Evolutionary conservation across 345 rosid species (phyloP).

Genomic region (Corchorus olitorius): DNA sequence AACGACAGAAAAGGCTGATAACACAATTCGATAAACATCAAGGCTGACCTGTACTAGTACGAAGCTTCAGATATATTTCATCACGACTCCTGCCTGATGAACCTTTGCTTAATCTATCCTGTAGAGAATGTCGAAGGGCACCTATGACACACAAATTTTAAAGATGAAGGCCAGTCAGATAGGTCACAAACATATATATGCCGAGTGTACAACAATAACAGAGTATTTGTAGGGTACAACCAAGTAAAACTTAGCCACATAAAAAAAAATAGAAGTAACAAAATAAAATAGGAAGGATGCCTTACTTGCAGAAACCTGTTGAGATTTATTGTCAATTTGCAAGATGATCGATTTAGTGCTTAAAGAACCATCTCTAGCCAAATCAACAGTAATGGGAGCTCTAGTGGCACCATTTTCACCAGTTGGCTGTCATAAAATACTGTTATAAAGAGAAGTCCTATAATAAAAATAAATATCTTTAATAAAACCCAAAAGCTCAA

Average conservation of each 20-base stretch:
- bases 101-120: constrained; percentile 89
- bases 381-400: constrained; percentile 80
- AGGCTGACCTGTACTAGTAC: constrained; percentile 79
- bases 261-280: constrained; percentile 6
- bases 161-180: constrained; percentile 31
- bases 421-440: constrained; percentile 66
- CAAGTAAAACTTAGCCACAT: constrained; percentile 5
- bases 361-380: constrained; percentile 69
- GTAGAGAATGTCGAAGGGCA: constrained; percentile 89
- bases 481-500: constrained; percentile 16
- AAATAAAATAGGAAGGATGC: constrained; percentile 8
- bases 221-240: background rate
- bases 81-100: constrained; percentile 84
- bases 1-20: background rate
- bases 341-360: constrained; percentile 75
- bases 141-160: constrained; percentile 42
- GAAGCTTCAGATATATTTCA: constrained; percentile 85
- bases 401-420: constrained; percentile 99
- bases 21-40: constrained; percentile 6
- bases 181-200: constrained; percentile 17
- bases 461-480: background rate
- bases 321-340: constrained; percentile 88
- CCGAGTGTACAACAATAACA: background rate
- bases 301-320: constrained; percentile 96
- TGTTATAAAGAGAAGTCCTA: constrained; percentile 22